Conservation (phyloP, 2,329 filamentous ascomycete species). For the Microsporum canis region DNA sequence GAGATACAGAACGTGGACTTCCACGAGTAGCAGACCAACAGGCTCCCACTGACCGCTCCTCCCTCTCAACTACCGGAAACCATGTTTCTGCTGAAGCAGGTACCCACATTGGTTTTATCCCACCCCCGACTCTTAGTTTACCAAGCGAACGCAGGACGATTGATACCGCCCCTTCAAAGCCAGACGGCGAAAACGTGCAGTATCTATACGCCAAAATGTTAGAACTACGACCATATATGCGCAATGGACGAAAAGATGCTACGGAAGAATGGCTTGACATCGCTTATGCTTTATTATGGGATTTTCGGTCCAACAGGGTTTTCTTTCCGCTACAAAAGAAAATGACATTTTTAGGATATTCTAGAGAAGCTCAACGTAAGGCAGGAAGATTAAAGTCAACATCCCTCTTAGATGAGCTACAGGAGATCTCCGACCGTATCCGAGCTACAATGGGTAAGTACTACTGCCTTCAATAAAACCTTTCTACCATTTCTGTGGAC, state of each 20-base stretch:
- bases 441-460: constrained; percentile 32
- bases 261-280: constrained; percentile 49
- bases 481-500: not conserved
- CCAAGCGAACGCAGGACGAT: not conserved
- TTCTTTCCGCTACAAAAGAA: constrained; percentile 48
- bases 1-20: constrained; percentile 16
- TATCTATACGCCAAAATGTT: constrained; percentile 37
- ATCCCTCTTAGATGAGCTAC: constrained; percentile 32
- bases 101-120: not conserved
- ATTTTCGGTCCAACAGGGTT: constrained; percentile 48
- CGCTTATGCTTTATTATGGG: constrained; percentile 46
- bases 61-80: not conserved
- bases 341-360: constrained; percentile 41
- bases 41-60: not conserved
- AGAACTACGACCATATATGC: constrained; percentile 38
- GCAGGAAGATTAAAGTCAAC: constrained; percentile 26
- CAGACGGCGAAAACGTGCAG: constrained; percentile 23
- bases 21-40: not conserved
- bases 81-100: not conserved
- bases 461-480: not conserved
- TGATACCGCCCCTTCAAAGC: not conserved
- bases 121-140: not conserved
- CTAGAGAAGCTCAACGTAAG: constrained; percentile 31
- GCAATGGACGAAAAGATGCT: constrained; percentile 40
- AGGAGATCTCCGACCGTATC: constrained; percentile 35